Percentiles rank a stretch among this genome's conserved stretches.
Conservation (phyloP, 495 filamentous ascomycete species). For the Oleoguttula mirabilis region DNA sequence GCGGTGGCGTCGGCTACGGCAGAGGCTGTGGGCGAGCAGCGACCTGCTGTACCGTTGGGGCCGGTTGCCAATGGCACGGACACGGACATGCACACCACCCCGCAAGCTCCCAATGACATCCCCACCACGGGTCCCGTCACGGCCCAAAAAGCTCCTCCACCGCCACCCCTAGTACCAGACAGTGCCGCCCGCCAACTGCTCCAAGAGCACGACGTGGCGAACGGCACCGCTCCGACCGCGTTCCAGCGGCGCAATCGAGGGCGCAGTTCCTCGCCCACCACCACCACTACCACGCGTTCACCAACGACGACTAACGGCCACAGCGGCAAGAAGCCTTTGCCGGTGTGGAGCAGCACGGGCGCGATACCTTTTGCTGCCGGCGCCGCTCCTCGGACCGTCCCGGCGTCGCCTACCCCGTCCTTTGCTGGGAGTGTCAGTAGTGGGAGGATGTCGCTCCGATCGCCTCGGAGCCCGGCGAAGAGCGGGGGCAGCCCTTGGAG, state of each 20-base stretch:
- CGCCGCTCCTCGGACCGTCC: background rate
- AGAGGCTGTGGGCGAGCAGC: too few species aligned
- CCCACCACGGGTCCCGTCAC: background rate
- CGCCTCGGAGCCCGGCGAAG: background rate
- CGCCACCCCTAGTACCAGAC: background rate
- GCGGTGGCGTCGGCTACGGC: background rate
- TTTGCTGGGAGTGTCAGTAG: background rate
- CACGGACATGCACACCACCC: background rate
- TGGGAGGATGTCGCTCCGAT: too few species aligned
- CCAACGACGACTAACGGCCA: background rate
- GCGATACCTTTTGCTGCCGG: slow-evolving; percentile 7
- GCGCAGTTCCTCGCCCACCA: background rate
- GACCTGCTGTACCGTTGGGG: background rate
- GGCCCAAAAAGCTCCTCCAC: slow-evolving; percentile 2
- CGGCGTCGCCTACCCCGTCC: background rate
- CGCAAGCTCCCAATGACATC: background rate
- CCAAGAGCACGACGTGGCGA: slow-evolving; percentile 1
- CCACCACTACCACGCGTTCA: background rate
- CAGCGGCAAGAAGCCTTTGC: background rate
- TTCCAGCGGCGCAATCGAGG: background rate
- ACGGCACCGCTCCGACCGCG: background rate
- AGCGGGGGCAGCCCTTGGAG: background rate
- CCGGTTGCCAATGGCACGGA: background rate
- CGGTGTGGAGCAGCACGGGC: slow-evolving; percentile 14
- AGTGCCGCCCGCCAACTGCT: background rate